Evolutionary conservation across 208 protist species (phyloP).

Genomic region (Phytomonas serpens): DNA sequence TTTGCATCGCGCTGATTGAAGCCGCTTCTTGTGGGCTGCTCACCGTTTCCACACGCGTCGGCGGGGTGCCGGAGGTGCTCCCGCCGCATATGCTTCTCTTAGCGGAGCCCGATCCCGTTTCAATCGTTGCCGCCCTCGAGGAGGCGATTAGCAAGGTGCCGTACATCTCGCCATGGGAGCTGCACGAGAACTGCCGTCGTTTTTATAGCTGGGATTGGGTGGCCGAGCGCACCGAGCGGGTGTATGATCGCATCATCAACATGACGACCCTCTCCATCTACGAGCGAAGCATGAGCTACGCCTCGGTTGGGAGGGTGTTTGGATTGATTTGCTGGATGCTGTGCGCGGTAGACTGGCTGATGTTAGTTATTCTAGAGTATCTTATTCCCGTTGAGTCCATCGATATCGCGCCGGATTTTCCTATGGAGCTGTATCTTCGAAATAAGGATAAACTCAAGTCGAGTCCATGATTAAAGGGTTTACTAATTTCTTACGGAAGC

Average conservation of each 20-base stretch:
- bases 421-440: slow-evolving; percentile 59
- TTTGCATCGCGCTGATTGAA: slow-evolving; percentile 98
- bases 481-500: too few species aligned
- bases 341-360: slow-evolving; percentile 70
- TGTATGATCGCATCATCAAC: slow-evolving; percentile 89
- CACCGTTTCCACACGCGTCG: slow-evolving; percentile 95
- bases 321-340: slow-evolving; percentile 89
- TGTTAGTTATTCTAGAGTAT: slow-evolving; percentile 76
- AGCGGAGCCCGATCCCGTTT: slow-evolving; percentile 82
- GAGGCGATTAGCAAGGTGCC: slow-evolving; percentile 67
- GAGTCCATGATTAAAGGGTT: slow-evolving; percentile 5
- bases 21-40: slow-evolving; percentile 93
- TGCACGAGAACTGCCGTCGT: slow-evolving; percentile 80
- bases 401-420: slow-evolving; percentile 91
- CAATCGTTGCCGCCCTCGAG: slow-evolving; percentile 60
- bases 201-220: slow-evolving; percentile 96
- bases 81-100: slow-evolving; percentile 92
- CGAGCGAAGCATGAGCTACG: slow-evolving; percentile 77
- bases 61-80: slow-evolving; percentile 97
- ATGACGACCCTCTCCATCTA: slow-evolving; percentile 51
- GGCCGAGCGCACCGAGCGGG: slow-evolving; percentile 88
- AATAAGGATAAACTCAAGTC: slow-evolving; percentile 76
- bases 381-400: slow-evolving; percentile 73
- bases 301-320: slow-evolving; percentile 81
- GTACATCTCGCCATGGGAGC: slow-evolving; percentile 70